Evolutionary conservation across 805 yeast species (phyloP).

Genomic region (Teunomyces panamensis): DNA sequence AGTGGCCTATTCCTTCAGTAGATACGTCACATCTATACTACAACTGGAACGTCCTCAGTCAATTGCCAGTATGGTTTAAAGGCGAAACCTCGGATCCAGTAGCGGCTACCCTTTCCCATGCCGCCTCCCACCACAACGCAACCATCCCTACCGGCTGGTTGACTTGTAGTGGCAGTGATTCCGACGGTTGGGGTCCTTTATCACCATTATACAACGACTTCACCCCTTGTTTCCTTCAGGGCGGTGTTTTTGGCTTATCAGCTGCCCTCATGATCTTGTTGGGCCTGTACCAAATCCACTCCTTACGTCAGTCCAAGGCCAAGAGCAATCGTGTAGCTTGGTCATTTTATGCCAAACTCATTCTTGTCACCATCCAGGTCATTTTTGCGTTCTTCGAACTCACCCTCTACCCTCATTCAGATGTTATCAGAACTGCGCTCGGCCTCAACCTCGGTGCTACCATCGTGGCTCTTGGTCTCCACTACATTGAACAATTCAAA

Average conservation of each 20-base stretch:
- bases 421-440: conserved; percentile 25
- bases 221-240: conserved; percentile 60
- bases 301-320: conserved; percentile 30
- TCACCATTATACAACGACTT: conserved; percentile 47
- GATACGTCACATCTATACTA: conserved; percentile 4
- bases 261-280: conserved; percentile 42
- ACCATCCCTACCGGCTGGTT: conserved; percentile 14
- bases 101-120: neutral
- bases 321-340: conserved; percentile 30
- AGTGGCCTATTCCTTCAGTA: conserved; percentile 3
- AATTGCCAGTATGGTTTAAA: conserved; percentile 12
- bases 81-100: neutral
- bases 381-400: conserved; percentile 28
- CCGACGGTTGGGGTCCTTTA: conserved; percentile 46
- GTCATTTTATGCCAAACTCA: conserved; percentile 43
- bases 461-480: conserved; percentile 52
- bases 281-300: conserved; percentile 37
- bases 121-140: neutral
- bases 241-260: conserved; percentile 41
- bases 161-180: conserved; percentile 28
- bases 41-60: conserved; percentile 13
- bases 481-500: conserved; percentile 71
- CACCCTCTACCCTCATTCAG: conserved; percentile 13
- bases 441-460: conserved; percentile 38
- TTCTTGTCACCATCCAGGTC: conserved; percentile 37